Conservation (phyloP, 192 early-diverging fungal genomes). For the Rhizoclosmatium globosum region DNA sequence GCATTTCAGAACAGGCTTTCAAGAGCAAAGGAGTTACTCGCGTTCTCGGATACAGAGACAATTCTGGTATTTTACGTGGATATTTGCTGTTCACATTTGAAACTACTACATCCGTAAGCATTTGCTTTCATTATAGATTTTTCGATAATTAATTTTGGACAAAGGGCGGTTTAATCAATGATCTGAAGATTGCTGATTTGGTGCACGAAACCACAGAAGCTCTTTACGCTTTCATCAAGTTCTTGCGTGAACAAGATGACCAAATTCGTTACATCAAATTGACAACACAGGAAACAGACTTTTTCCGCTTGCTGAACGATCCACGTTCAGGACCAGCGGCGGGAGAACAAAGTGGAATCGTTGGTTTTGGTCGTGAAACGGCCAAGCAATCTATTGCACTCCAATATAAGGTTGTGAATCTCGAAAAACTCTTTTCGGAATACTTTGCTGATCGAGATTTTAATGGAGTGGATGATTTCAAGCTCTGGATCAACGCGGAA, state of each 20-base stretch:
- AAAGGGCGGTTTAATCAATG: conserved; percentile 5
- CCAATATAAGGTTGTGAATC: conserved; percentile 13
- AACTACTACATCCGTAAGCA: not conserved
- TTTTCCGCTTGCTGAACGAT: conserved; percentile 4
- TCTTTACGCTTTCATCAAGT: not conserved
- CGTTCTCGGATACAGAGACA: conserved; percentile 12
- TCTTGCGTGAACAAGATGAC: conserved; percentile 24
- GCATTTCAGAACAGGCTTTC: not conserved
- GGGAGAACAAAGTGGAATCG: not conserved
- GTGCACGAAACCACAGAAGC: conserved; percentile 20
- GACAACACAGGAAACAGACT: conserved; percentile 17
- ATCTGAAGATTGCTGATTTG: conserved; percentile 12
- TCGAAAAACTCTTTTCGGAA: not conserved
- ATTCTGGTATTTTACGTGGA: not conserved
- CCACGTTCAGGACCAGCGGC: not conserved
- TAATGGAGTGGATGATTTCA: conserved; percentile 26
- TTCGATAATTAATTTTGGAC: too few species aligned
- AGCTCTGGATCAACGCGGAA: not conserved
- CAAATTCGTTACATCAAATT: conserved; percentile 17
- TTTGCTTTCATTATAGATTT: not conserved
- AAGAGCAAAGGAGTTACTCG: conserved; percentile 4
- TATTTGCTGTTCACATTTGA: conserved; percentile 23
- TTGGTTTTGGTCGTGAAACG: not conserved
- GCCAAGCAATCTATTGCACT: not conserved
- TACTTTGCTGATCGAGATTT: conserved; percentile 20